phyloP scores from a whole-genome alignment of 805 yeast genomes.

The Priceomyces medius region DNA sequence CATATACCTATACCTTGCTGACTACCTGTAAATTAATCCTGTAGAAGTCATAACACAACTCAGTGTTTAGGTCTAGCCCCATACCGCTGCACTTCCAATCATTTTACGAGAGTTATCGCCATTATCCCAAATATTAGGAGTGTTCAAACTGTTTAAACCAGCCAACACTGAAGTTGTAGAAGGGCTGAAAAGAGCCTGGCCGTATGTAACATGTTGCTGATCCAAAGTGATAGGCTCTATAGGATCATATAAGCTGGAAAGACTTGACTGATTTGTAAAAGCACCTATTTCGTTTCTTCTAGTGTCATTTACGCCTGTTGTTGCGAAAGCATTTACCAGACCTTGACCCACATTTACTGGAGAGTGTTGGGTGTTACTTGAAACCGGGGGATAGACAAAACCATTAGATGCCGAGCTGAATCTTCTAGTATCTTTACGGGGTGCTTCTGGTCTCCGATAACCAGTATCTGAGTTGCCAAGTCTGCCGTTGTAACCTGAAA shows the following conservation, averaged over 20 bases:
- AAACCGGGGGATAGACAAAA: not conserved
- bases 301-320: not conserved
- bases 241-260: conserved; percentile 22
- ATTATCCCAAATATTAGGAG: conserved; percentile 26
- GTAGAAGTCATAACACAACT: too few relatives aligned
- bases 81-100: conserved; percentile 26
- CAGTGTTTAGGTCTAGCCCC: conserved; percentile 21
- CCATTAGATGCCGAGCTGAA: not conserved
- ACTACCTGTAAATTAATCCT: too few relatives aligned
- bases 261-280: not conserved
- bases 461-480: not conserved
- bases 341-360: not conserved
- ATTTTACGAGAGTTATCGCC: conserved; percentile 1
- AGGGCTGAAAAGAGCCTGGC: conserved; percentile 3
- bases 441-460: not conserved
- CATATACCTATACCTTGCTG: too few relatives aligned
- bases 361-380: too few relatives aligned
- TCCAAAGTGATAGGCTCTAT: conserved; percentile 20
- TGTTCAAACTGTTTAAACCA: not conserved
- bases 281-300: not conserved
- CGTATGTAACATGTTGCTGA: not conserved
- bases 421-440: not conserved
- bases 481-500: not conserved
- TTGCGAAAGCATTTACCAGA: not conserved
- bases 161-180: conserved; percentile 4